Evolutionary conservation across 257 asterid genomes (phyloP).

Genomic region (Voacanga thouarsii): DNA sequence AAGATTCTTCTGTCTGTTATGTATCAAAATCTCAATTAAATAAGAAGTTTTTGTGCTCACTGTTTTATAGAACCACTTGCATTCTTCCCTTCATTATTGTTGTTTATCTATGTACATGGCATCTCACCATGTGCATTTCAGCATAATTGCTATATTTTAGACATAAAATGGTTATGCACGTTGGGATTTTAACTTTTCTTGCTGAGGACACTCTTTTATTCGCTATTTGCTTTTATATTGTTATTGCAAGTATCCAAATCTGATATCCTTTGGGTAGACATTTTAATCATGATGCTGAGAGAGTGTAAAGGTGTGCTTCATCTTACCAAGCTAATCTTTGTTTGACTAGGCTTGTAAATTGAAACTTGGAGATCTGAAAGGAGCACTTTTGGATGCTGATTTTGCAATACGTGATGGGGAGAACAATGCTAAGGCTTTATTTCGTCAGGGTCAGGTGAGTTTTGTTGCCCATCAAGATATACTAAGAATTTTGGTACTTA

Average conservation of each 20-base stretch:
- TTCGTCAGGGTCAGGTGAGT: conserved; percentile 96
- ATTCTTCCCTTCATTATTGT: neutral
- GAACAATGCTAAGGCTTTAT: conserved; percentile 91
- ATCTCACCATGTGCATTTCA: neutral
- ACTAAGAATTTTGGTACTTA: neutral
- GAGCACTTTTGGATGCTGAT: conserved; percentile 91
- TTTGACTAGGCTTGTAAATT: conserved; percentile 77
- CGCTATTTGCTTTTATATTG: neutral
- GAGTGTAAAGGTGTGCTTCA: neutral
- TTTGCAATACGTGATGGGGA: conserved; percentile 96
- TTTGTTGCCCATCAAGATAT: neutral
- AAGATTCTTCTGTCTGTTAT: neutral
- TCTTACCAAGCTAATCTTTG: conserved; percentile 7
- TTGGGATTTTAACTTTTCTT: neutral
- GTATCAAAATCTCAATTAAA: neutral
- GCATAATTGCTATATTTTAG: neutral
- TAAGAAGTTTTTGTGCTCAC: neutral
- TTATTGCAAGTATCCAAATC: neutral
- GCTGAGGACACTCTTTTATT: too few species aligned
- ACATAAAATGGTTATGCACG: neutral
- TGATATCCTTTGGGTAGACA: neutral
- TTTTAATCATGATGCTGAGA: neutral
- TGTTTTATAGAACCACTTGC: neutral
- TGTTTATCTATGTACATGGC: neutral
- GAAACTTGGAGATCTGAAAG: conserved; percentile 79